Evolutionary conservation across 441 rosid species (phyloP).

Genomic region (Gossypium aridum): DNA sequence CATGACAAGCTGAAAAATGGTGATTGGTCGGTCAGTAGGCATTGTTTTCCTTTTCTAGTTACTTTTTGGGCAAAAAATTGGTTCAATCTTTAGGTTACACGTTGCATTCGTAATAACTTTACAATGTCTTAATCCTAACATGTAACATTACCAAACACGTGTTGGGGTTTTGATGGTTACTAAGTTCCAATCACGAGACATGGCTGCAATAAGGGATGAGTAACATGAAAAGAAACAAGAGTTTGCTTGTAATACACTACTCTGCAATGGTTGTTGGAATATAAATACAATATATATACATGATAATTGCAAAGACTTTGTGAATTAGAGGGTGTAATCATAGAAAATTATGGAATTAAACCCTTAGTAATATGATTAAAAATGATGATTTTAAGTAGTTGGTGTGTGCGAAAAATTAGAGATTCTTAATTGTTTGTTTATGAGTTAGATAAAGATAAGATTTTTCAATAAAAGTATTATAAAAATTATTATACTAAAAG

Average conservation of each 20-base stretch:
- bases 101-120: not conserved
- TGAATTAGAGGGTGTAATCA: not conserved
- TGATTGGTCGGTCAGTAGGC: not conserved
- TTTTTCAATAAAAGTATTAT: too few relatives aligned
- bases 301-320: not conserved
- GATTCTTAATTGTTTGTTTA: constrained; percentile 30
- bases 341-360: not conserved
- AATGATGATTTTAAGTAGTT: constrained; percentile 10
- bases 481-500: too few relatives aligned
- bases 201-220: too few relatives aligned
- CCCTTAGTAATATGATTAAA: constrained; percentile 3
- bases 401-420: not conserved
- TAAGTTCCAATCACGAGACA: too few relatives aligned
- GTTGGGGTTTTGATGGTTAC: too few relatives aligned
- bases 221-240: not conserved
- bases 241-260: not conserved
- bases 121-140: too few relatives aligned
- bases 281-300: not conserved
- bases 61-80: not conserved
- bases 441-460: constrained; percentile 29
- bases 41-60: not conserved
- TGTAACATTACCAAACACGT: too few relatives aligned
- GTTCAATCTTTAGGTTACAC: constrained; percentile 1
- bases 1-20: not conserved
- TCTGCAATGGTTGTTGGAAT: not conserved